Percentiles rank a stretch among this genome's conserved stretches.
Evolutionary conservation across 2,329 filamentous ascomycete genomes (phyloP).

Genomic region (Talaromyces sp.): DNA sequence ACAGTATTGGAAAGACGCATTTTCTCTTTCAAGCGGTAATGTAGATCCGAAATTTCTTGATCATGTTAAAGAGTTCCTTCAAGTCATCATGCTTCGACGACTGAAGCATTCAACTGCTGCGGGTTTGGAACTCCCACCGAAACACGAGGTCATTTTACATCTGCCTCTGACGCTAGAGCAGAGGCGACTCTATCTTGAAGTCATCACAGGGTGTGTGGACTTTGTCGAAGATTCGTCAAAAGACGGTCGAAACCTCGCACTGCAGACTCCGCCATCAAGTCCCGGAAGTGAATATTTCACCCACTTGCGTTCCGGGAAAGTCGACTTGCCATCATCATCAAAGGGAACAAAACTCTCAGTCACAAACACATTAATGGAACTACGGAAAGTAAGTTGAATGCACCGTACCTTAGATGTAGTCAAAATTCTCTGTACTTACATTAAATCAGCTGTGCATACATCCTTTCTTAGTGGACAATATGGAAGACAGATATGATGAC

Average conservation of each 20-base stretch:
- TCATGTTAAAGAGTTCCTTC: too few relatives aligned
- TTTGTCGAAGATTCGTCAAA: neutral
- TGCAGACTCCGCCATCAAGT: neutral
- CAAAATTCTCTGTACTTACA: neutral
- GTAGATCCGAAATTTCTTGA: too few relatives aligned
- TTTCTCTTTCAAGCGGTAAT: too few relatives aligned
- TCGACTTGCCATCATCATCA: too few relatives aligned
- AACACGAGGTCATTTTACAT: slow-evolving; percentile 56
- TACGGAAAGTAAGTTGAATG: slow-evolving; percentile 42
- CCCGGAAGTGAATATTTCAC: neutral
- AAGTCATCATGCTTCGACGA: too few relatives aligned
- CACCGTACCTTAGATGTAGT: neutral
- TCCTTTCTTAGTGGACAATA: slow-evolving; percentile 50
- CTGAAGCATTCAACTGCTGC: slow-evolving; percentile 19
- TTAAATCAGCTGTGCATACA: slow-evolving; percentile 47
- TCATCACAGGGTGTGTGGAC: neutral
- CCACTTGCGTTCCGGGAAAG: too few relatives aligned
- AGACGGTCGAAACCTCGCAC: neutral
- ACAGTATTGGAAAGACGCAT: too few relatives aligned
- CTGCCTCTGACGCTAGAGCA: slow-evolving; percentile 50
- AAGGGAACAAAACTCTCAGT: slow-evolving; percentile 36
- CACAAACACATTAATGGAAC: slow-evolving; percentile 53
- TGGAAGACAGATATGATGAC: slow-evolving; percentile 40
- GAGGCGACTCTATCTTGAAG: neutral
- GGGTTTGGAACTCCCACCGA: slow-evolving; percentile 55